These are phyloP conservation scores for Amylocarpus encephaloides DNA, from an alignment of 2,329 filamentous ascomycete species.

Conservation along the genomic window DNA sequence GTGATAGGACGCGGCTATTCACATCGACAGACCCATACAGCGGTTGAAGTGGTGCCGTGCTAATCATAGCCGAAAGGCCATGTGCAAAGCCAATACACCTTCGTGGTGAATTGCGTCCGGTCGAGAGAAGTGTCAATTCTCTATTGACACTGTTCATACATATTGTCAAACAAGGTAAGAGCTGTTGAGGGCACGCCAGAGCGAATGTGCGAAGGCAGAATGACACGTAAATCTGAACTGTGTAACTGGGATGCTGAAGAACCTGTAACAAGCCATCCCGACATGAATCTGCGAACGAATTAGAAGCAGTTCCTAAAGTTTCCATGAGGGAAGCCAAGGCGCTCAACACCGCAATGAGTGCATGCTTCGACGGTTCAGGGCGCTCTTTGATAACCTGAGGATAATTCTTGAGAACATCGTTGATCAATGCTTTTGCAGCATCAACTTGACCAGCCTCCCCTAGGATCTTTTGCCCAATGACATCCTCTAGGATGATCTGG, in stretches of 20 bases:
- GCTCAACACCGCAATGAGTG: slow-evolving; percentile 70
- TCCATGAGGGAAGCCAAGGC: slow-evolving; percentile 73
- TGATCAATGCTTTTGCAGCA: slow-evolving; percentile 75
- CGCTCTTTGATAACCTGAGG: slow-evolving; percentile 83
- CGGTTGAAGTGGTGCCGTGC: slow-evolving; percentile 79
- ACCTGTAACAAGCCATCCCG: slow-evolving; percentile 85
- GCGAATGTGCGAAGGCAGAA: slow-evolving; percentile 83
- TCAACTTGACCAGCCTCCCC: slow-evolving; percentile 84
- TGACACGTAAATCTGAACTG: slow-evolving; percentile 85
- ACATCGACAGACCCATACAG: slow-evolving; percentile 94
- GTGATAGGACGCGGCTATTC: slow-evolving; percentile 82
- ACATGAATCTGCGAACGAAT: slow-evolving; percentile 71
- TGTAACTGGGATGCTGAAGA: slow-evolving; percentile 90
- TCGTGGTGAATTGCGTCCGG: slow-evolving; percentile 70
- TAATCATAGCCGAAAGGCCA: slow-evolving; percentile 83
- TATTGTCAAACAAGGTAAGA: slow-evolving; percentile 84
- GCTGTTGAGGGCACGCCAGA: slow-evolving; percentile 83
- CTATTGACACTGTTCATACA: slow-evolving; percentile 93
- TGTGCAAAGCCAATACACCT: slow-evolving; percentile 88
- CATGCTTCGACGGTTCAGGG: slow-evolving; percentile 82
- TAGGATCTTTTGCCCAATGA: slow-evolving; percentile 73
- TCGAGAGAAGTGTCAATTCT: slow-evolving; percentile 72
- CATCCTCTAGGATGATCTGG: slow-evolving; percentile 74
- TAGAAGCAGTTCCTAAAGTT: slow-evolving; percentile 75
- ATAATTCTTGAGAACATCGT: slow-evolving; percentile 88